Evolutionary conservation across 2,329 filamentous ascomycete species (phyloP).

Genomic region (Alternaria consortialis): DNA sequence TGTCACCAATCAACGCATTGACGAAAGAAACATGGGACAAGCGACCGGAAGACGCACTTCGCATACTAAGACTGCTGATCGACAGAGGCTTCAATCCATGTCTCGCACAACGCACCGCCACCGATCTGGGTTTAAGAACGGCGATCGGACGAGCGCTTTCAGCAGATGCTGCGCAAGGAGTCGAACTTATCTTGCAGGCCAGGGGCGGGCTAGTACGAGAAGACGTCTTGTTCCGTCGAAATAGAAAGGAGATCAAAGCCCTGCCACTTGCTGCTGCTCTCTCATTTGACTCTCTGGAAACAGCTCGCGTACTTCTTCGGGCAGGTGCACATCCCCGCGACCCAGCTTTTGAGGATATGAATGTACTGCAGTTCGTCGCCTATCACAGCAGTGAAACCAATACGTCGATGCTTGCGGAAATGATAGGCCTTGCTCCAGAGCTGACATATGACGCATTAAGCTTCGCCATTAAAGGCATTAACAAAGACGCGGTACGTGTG

Average conservation of each 20-base stretch:
- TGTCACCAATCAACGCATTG: constrained; percentile 27
- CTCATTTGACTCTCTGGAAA: constrained; percentile 20
- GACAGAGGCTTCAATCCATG: constrained; percentile 24
- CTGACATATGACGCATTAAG: constrained; percentile 29
- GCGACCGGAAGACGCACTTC: constrained; percentile 30
- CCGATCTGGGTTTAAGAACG: constrained; percentile 24
- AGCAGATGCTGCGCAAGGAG: constrained; percentile 28
- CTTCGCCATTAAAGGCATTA: constrained; percentile 23
- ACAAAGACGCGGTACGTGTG: constrained; percentile 24
- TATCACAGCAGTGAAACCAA: constrained; percentile 21
- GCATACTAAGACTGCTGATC: constrained; percentile 25
- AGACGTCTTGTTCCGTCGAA: constrained; percentile 25
- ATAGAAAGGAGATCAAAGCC: constrained; percentile 27
- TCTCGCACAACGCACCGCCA: constrained; percentile 25
- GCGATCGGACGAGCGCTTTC: constrained; percentile 25
- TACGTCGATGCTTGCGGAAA: constrained; percentile 25
- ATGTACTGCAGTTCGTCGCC: constrained; percentile 25
- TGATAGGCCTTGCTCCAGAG: constrained; percentile 26
- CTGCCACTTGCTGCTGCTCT: constrained; percentile 27
- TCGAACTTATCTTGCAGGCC: constrained; percentile 28
- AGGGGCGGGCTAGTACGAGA: constrained; percentile 25
- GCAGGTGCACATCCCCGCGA: constrained; percentile 29
- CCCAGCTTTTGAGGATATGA: constrained; percentile 29
- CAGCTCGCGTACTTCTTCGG: constrained; percentile 24
- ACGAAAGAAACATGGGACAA: constrained; percentile 32